Conservation (phyloP, 2,329 filamentous ascomycete genomes). For the Alternaria sp. region DNA sequence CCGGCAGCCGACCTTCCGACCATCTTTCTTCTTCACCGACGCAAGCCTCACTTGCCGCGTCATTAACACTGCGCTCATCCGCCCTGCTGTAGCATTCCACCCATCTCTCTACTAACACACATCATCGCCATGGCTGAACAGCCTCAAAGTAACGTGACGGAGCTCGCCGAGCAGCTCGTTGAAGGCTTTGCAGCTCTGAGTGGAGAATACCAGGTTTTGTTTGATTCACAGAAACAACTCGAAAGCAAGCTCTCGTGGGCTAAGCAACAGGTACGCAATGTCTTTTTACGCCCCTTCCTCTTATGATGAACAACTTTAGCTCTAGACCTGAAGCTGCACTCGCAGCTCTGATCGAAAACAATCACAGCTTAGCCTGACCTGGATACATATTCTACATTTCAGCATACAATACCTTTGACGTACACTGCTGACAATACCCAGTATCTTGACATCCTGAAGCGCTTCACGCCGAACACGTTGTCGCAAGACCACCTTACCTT, state of each 20-base stretch:
- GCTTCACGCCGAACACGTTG: slow-evolving; percentile 46
- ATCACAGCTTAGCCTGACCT: slow-evolving; percentile 53
- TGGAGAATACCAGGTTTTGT: slow-evolving; percentile 55
- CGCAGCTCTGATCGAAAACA: slow-evolving; percentile 53
- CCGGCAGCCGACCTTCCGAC: slow-evolving; percentile 18
- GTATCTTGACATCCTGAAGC: slow-evolving; percentile 51
- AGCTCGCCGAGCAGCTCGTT: slow-evolving; percentile 51
- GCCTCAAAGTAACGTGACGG: slow-evolving; percentile 30
- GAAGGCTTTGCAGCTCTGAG: slow-evolving; percentile 56
- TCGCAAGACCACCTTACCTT: slow-evolving; percentile 49
- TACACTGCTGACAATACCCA: slow-evolving; percentile 32
- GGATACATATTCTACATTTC: slow-evolving; percentile 6
- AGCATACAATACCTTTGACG: background rate
- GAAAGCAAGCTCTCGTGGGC: slow-evolving; percentile 56
- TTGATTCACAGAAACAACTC: slow-evolving; percentile 52
- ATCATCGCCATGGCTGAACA: slow-evolving; percentile 36
- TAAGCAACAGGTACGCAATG: slow-evolving; percentile 55
- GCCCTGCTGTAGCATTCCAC: background rate
- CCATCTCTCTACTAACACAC: slow-evolving; percentile 17
- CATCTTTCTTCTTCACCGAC: slow-evolving; percentile 18
- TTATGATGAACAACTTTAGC: slow-evolving; percentile 57
- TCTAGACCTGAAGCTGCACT: slow-evolving; percentile 59
- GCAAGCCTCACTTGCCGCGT: slow-evolving; percentile 31
- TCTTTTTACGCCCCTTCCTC: slow-evolving; percentile 8
- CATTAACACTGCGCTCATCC: slow-evolving; percentile 28